A percentile compares a stretch with the other conserved stretches of the same genome.
Conservation (phyloP, 2,329 filamentous ascomycete species). For the Neofusicoccum parvum region DNA sequence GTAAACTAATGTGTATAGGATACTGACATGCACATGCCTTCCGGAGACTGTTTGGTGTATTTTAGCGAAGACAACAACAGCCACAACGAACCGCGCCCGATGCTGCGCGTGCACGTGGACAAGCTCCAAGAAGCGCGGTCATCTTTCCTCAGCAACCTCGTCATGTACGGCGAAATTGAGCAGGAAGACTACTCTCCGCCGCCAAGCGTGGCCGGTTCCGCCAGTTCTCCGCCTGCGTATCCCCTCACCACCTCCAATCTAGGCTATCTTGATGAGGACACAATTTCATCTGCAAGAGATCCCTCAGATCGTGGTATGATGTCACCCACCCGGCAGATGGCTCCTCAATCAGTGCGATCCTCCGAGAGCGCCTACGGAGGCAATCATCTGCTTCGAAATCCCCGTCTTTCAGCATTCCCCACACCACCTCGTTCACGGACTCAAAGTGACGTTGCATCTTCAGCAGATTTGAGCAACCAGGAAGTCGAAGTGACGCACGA, state of each 20-base stretch:
- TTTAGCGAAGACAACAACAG: slow-evolving; percentile 40
- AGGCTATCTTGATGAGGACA: slow-evolving; percentile 11
- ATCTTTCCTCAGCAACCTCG: slow-evolving; percentile 39
- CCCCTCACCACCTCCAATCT: slow-evolving; percentile 17
- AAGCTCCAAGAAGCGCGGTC: slow-evolving; percentile 40
- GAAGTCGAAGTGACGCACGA: slow-evolving; percentile 42
- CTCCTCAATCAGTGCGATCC: not conserved
- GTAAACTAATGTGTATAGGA: slow-evolving; percentile 33
- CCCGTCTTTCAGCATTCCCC: not conserved
- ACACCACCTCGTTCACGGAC: slow-evolving; percentile 15
- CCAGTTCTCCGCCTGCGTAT: not conserved
- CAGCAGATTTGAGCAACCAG: slow-evolving; percentile 16
- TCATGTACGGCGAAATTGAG: slow-evolving; percentile 39
- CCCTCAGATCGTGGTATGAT: slow-evolving; percentile 7
- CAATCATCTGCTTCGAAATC: not conserved
- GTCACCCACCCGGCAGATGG: not conserved
- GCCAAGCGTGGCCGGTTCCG: slow-evolving; percentile 10
- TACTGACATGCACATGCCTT: slow-evolving; percentile 38
- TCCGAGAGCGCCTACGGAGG: not conserved
- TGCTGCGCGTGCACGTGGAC: slow-evolving; percentile 38
- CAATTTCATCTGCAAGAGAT: not conserved
- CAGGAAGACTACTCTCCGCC: slow-evolving; percentile 28
- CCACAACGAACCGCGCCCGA: slow-evolving; percentile 38
- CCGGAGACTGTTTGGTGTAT: slow-evolving; percentile 36
- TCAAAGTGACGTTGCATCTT: slow-evolving; percentile 21